Conservation (phyloP, 1,284 basidiomycete genomes). For the Cronartium ribicola region DNA sequence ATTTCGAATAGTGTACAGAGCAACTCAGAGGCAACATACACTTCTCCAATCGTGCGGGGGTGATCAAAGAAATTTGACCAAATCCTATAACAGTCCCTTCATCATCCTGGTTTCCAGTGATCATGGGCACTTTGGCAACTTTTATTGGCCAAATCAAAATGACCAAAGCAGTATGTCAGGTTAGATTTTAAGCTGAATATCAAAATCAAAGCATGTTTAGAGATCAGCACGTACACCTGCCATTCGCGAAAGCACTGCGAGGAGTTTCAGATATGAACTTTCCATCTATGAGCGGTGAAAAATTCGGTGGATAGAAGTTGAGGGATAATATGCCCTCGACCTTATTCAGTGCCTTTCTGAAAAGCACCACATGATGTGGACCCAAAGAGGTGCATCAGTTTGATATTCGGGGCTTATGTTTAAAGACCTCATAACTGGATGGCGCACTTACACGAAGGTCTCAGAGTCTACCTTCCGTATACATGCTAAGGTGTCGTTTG, state of each 20-base stretch:
- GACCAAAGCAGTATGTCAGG: too few relatives aligned
- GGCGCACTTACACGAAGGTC: background rate
- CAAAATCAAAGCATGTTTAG: background rate
- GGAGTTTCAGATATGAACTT: background rate
- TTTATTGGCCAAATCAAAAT: background rate
- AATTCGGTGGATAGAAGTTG: background rate
- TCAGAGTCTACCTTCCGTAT: background rate
- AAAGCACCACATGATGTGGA: background rate
- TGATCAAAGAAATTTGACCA: background rate
- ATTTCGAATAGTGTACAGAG: too few relatives aligned
- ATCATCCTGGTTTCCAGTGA: background rate
- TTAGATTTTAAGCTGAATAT: background rate
- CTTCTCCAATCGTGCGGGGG: background rate
- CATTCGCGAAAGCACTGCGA: background rate
- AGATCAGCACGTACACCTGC: background rate
- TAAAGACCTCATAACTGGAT: background rate
- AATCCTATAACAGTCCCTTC: background rate
- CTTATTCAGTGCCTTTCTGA: background rate
- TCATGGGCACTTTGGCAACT: conserved; percentile 7
- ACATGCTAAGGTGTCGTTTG: background rate
- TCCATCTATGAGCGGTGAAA: conserved; percentile 1
- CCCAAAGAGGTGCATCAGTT: background rate
- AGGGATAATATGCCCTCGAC: background rate
- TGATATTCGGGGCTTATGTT: background rate
- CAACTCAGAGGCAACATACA: background rate